phyloP scores from a whole-genome alignment of 371 early-diverging fungal genomes.

The Syncephalastrum monosporum region DNA sequence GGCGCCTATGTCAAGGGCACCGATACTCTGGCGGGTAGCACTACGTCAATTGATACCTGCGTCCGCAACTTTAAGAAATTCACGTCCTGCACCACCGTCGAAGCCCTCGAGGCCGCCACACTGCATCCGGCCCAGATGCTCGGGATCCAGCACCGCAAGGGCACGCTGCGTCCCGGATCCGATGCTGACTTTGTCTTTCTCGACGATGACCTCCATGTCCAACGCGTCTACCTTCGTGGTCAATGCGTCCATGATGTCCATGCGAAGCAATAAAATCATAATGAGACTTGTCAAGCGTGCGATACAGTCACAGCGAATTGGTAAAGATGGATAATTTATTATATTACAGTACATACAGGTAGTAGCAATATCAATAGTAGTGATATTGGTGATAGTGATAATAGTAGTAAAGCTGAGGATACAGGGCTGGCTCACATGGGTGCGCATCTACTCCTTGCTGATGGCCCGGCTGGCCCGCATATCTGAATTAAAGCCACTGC shows the following conservation, averaged over 20 bases:
- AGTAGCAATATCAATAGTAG: too few species aligned
- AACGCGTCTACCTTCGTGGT: conserved; percentile 69
- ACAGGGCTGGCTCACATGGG: too few species aligned
- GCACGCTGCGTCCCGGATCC: conserved; percentile 65
- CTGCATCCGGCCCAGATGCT: conserved; percentile 72
- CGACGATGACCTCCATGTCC: conserved; percentile 60
- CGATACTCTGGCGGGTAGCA: conserved; percentile 73
- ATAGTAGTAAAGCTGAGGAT: too few species aligned
- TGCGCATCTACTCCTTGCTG: conserved; percentile 6
- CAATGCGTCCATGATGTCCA: conserved; percentile 13
- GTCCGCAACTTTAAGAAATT: conserved; percentile 74
- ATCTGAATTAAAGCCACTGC: conserved; percentile 19
- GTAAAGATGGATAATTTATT: too few species aligned
- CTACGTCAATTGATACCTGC: conserved; percentile 67
- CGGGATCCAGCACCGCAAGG: conserved; percentile 68
- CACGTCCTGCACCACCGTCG: conserved; percentile 69
- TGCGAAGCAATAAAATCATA: too few species aligned
- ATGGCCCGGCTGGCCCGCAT: conserved; percentile 16
- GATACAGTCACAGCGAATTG: too few species aligned
- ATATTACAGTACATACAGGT: too few species aligned
- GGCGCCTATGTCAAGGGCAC: conserved; percentile 69
- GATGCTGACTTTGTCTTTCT: conserved; percentile 81
- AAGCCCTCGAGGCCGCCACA: conserved; percentile 83
- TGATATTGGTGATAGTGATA: too few species aligned
- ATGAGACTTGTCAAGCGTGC: too few species aligned